Evolutionary conservation across 169 alveolate genomes (phyloP).

Genomic region (Ichthyophthirius multifiliis): DNA sequence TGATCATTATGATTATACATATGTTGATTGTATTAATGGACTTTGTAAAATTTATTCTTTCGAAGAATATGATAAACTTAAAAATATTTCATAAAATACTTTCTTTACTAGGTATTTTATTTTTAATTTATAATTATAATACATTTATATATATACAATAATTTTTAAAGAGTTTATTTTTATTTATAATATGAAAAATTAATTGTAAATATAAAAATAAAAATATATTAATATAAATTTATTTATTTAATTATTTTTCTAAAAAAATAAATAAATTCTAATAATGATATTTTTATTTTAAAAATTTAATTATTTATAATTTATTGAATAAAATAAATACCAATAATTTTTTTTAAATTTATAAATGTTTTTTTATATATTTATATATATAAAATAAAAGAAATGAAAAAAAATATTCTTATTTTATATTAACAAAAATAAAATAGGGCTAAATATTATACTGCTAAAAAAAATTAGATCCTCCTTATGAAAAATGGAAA

Average conservation of each 20-base stretch:
- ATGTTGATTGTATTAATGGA: slow-evolving; percentile 41
- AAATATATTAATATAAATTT: not conserved
- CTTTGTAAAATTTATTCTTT: slow-evolving; percentile 37
- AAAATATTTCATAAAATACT: slow-evolving; percentile 22
- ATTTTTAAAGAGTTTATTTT: too few species aligned
- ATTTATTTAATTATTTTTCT: not conserved
- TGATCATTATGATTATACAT: slow-evolving; percentile 43
- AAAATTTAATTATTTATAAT: not conserved
- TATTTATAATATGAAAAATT: too few species aligned
- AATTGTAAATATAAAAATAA: too few species aligned
- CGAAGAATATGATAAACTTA: slow-evolving; percentile 44
- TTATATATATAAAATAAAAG: too few species aligned
- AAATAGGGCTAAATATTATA: slow-evolving; percentile 43
- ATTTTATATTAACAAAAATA: too few species aligned
- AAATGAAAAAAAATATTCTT: too few species aligned
- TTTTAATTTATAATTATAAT: too few species aligned
- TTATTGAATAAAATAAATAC: not conserved
- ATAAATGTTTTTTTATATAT: too few species aligned
- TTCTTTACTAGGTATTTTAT: slow-evolving; percentile 30
- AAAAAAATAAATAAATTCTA: not conserved
- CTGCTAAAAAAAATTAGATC: slow-evolving; percentile 38
- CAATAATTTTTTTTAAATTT: not conserved
- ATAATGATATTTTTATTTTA: not conserved
- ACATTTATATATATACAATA: too few species aligned
- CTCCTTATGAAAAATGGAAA: slow-evolving; percentile 61